phyloP scores from a whole-genome alignment of 1,284 basidiomycete species.

The Volvariella surrecta region DNA sequence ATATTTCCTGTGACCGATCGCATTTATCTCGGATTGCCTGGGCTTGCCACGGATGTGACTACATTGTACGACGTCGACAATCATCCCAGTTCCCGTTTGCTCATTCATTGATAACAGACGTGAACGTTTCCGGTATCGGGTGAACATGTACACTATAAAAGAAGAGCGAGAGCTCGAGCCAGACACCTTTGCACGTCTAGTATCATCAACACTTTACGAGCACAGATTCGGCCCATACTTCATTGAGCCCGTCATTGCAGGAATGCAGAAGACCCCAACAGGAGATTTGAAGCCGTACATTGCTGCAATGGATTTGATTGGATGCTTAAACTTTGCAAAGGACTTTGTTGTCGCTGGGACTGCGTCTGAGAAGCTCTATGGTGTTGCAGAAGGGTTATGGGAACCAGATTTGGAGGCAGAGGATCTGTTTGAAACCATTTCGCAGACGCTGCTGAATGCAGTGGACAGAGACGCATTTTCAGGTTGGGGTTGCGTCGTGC shows the following conservation, averaged over 20 bases:
- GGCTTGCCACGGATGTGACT: conserved; percentile 88
- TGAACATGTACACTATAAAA: conserved; percentile 99
- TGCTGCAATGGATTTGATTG: conserved; percentile 93
- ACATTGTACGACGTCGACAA: conserved; percentile 63
- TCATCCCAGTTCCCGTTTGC: not conserved
- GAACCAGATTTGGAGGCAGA: conserved; percentile 95
- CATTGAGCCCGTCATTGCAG: conserved; percentile 95
- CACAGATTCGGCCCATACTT: conserved; percentile 96
- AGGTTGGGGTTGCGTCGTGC: conserved; percentile 94
- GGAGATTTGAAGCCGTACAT: conserved; percentile 88
- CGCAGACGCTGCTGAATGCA: conserved; percentile 92
- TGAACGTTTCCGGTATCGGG: conserved; percentile 86
- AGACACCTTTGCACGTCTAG: conserved; percentile 92
- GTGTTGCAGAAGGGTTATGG: conserved; percentile 98
- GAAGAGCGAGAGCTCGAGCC: conserved; percentile 97
- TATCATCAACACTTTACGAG: conserved; percentile 97
- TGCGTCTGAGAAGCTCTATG: conserved; percentile 89
- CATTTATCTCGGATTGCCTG: conserved; percentile 88
- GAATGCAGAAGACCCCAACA: conserved; percentile 69
- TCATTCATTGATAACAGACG: conserved; percentile 38
- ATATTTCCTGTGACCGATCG: conserved; percentile 93
- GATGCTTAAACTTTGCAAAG: conserved; percentile 91
- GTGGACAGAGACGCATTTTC: conserved; percentile 96
- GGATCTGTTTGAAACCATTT: conserved; percentile 98
- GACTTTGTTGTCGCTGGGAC: conserved; percentile 98